A percentile compares a stretch with the other conserved stretches of the same genome.
Evolutionary conservation across 129 eudicot species (phyloP).

Genomic region (Ambrosia trifida): DNA sequence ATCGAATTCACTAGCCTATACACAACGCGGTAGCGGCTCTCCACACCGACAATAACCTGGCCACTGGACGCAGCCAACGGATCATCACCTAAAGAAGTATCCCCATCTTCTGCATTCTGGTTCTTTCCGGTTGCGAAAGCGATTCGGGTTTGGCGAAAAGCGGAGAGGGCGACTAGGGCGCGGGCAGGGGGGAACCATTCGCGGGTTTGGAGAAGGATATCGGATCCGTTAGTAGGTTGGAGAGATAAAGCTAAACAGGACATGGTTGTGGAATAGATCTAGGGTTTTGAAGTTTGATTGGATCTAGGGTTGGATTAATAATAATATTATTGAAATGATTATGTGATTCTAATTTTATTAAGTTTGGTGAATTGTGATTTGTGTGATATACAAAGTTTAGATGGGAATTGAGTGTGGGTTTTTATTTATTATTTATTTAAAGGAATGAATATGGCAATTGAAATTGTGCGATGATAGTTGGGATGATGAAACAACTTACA

Average conservation of each 20-base stretch:
- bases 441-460: conserved; percentile 25
- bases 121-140: conserved; percentile 62
- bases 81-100: conserved; percentile 69
- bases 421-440: neutral
- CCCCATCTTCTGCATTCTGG: conserved; percentile 47
- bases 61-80: conserved; percentile 97
- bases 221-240: conserved; percentile 90
- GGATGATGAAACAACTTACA: conserved; percentile 27
- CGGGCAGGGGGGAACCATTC: conserved; percentile 99
- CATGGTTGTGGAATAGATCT: conserved; percentile 39
- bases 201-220: conserved; percentile 88
- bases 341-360: too few relatives aligned
- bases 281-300: conserved; percentile 19
- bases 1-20: conserved; percentile 73
- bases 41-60: conserved; percentile 84
- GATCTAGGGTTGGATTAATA: conserved; percentile 26
- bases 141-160: conserved; percentile 77
- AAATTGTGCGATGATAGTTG: conserved; percentile 4
- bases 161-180: conserved; percentile 84
- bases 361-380: conserved; percentile 12
- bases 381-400: conserved; percentile 14
- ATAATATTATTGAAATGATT: too few relatives aligned
- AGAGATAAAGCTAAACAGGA: conserved; percentile 89
- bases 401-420: conserved; percentile 15
- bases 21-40: conserved; percentile 79